These are phyloP conservation scores for Paraglomus occultum DNA, from an alignment of 192 early-diverging fungal genomes.

Conservation along the genomic window DNA sequence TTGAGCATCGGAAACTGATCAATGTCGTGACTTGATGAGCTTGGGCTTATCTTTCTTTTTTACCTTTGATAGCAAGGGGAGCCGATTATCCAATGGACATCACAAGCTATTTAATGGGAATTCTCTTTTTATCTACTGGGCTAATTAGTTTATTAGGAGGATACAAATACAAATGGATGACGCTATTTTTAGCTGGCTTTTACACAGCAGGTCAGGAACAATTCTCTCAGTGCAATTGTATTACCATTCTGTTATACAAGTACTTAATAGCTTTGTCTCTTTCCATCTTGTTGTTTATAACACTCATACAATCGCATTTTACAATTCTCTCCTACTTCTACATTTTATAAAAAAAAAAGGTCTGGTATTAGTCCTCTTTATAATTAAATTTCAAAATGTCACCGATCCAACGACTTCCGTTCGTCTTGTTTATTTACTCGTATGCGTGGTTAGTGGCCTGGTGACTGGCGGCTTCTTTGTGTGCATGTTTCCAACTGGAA, in stretches of 20 bases:
- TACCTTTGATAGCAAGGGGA: slow-evolving; percentile 20
- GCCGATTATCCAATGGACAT: slow-evolving; percentile 22
- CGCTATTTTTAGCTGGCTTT: slow-evolving; percentile 20
- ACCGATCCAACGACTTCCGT: not conserved
- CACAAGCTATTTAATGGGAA: slow-evolving; percentile 26
- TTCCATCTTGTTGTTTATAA: too few species aligned
- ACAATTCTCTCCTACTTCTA: too few species aligned
- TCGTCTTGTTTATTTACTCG: slow-evolving; percentile 22
- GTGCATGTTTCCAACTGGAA: slow-evolving; percentile 22
- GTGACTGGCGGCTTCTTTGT: slow-evolving; percentile 16
- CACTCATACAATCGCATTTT: too few species aligned
- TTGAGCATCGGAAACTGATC: too few species aligned
- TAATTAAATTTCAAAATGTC: slow-evolving; percentile 25
- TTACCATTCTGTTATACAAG: too few species aligned
- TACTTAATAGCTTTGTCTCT: too few species aligned
- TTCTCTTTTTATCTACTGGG: slow-evolving; percentile 10
- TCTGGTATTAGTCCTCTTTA: slow-evolving; percentile 20
- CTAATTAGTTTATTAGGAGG: slow-evolving; percentile 15
- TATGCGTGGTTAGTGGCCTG: slow-evolving; percentile 2
- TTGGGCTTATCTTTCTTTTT: too few species aligned
- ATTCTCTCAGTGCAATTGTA: too few species aligned
- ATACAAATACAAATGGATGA: slow-evolving; percentile 24
- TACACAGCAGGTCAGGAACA: slow-evolving; percentile 8
- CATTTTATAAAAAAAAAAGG: slow-evolving; percentile 7
- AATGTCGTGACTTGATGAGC: too few species aligned